Evolutionary conservation across 805 yeast genomes (phyloP).

Genomic region (Nakazawaea sp.): DNA sequence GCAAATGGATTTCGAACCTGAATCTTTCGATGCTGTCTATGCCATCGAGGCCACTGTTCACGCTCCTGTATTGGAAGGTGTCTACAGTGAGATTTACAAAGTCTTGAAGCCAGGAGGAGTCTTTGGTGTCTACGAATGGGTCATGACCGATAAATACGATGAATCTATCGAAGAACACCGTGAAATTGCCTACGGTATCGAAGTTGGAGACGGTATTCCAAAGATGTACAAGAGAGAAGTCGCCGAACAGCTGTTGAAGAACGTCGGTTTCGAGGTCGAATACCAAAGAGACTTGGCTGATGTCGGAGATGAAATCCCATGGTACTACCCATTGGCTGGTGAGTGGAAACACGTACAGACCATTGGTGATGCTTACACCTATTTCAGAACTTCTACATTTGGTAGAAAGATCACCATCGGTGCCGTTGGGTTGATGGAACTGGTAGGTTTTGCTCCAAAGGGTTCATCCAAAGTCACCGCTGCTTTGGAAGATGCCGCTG

Average conservation of each 20-base stretch:
- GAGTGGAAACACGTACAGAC: constrained; percentile 85
- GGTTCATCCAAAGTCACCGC: constrained; percentile 86
- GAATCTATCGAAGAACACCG: constrained; percentile 84
- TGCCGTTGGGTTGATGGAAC: constrained; percentile 77
- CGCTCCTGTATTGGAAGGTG: constrained; percentile 95
- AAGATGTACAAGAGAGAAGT: constrained; percentile 85
- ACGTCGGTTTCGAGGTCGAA: constrained; percentile 81
- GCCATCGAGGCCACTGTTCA: constrained; percentile 99
- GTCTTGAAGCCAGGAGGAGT: constrained; percentile 97
- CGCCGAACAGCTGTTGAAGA: constrained; percentile 79
- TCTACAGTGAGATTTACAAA: constrained; percentile 87
- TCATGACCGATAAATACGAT: constrained; percentile 91
- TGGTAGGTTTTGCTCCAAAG: constrained; percentile 81
- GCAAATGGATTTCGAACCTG: constrained; percentile 95
- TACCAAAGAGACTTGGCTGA: constrained; percentile 80
- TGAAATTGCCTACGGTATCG: constrained; percentile 93
- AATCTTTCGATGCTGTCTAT: constrained; percentile 90
- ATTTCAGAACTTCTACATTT: constrained; percentile 77
- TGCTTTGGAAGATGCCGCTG: constrained; percentile 96
- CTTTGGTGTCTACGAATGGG: constrained; percentile 99
- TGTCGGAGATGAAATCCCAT: constrained; percentile 76
- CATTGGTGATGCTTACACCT: constrained; percentile 69
- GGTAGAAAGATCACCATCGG: constrained; percentile 86
- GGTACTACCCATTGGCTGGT: constrained; percentile 97
- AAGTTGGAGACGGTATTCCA: constrained; percentile 98